Evolutionary conservation across 2,329 filamentous ascomycete species (phyloP).

Genomic region (Penicillium sp.): DNA sequence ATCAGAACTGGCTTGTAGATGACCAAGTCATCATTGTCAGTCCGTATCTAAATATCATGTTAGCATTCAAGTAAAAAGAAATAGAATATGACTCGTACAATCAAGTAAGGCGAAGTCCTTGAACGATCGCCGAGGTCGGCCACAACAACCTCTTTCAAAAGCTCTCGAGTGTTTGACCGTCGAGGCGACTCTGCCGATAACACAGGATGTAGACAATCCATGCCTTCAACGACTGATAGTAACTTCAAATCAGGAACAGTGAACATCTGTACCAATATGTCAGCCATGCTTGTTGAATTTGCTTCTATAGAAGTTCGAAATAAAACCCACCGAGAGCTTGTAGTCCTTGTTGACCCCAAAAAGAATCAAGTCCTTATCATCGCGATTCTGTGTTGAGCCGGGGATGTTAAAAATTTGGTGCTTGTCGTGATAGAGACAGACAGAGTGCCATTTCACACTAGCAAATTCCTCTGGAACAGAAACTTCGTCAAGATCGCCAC

Average conservation of each 20-base stretch:
- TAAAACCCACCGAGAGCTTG: slow-evolving; percentile 60
- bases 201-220: slow-evolving; percentile 70
- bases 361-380: slow-evolving; percentile 55
- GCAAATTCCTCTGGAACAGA: slow-evolving; percentile 56
- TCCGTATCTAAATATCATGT: slow-evolving; percentile 57
- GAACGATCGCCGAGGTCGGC: slow-evolving; percentile 76
- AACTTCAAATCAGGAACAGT: slow-evolving; percentile 67
- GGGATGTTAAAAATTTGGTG: slow-evolving; percentile 49
- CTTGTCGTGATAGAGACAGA: slow-evolving; percentile 72
- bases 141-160: slow-evolving; percentile 70
- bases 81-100: slow-evolving; percentile 52
- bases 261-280: slow-evolving; percentile 55
- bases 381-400: slow-evolving; percentile 16
- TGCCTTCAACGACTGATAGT: slow-evolving; percentile 67
- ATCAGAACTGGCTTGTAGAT: slow-evolving; percentile 75
- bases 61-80: neutral
- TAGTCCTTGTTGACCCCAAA: slow-evolving; percentile 73
- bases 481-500: slow-evolving; percentile 79
- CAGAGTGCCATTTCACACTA: slow-evolving; percentile 70
- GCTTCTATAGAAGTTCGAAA: neutral
- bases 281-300: neutral
- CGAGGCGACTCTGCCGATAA: slow-evolving; percentile 66
- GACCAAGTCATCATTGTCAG: slow-evolving; percentile 71
- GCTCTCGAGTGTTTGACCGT: slow-evolving; percentile 65
- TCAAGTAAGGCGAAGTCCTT: slow-evolving; percentile 67